Base-by-base conservation (phyloP, 1,284 basidiomycete species). In the Athelia psychrophila region DNA sequence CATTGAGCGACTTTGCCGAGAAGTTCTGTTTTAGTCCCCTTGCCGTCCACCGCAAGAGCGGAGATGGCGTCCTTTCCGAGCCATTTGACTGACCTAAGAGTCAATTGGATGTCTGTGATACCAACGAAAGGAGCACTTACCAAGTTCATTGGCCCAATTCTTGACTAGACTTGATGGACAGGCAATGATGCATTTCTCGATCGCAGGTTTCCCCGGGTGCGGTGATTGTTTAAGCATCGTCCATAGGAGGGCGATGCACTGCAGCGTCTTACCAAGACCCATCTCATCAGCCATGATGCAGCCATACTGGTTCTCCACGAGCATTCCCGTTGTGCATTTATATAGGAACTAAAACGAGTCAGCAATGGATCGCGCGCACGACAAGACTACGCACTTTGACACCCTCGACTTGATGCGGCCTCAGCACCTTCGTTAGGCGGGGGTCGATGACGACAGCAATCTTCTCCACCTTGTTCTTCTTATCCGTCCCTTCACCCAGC, bases 231-330 rank as follows among this genome's bases (percentile, higher is more conserved):
- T 98, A 54, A 98, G 74, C n/a, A 99, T 71, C 0, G 96, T 98
- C 93, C 95, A 99, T 60, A 99, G 74, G 22, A 99, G 81, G 1
- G 96, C 81, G 56, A 99, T 99, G 64, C 97, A 99, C 67, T 99
- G 96, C 6, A 99, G 77, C 3, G 95, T 98, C 72, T 96, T 96
- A 23, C 93, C 92, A 20, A 96, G 83, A 64, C 97, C 96, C 96
- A 99, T 99, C 71, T 98, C 96, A 66, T 99, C 96, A 0, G 97
- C 96, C 91, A 99, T 95, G 65, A 99, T 99, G 63, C 94, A 98
- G 0, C 96, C 96, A 62, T 94, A 94, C 52, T 96, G 94, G 59
- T 93, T 91, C 49, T 94, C 86, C 23, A 90, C 91, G 48, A 95
- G 72, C 84, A 97, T 90, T 2, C 95, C 97, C 0, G 93, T 98